Base-by-base conservation (phyloP, 1,284 basidiomycete genomes). In the Ganoderma boninense region DNA sequence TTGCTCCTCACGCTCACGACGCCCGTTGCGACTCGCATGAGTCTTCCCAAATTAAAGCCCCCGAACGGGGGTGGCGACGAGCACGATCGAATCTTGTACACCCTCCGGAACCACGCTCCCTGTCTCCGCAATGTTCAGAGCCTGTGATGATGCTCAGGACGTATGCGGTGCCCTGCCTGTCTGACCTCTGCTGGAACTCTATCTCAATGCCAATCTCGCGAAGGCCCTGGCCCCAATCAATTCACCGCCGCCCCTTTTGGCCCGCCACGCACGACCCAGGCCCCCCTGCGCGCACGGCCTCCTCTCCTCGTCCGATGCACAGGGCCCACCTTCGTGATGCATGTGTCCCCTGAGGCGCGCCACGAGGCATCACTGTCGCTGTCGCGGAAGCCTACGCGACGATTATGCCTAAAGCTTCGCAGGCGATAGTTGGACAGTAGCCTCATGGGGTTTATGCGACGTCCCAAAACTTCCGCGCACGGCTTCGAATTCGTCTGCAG, bases 121-220 rank as follows among this genome's bases (percentile, higher is more conserved):
- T 67, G 13, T 32, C 18, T 56, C 54, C 63, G 56, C 69, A 57
- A 56, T 40, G 40, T 61, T 59, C 44, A 7, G 44, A 11, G n/a
- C 23, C 54, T 64, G 59, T 49, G 23, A 66, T 54, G 67, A 66
- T 54, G 67, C 63, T 52, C 20, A 23, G 62, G 35, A 16, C 61
- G 1, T 49, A 32, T 18, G 65, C 66, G 63, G 64, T 68, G 66
- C 68, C 60, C 60, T 18, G 49, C 64, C 62, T 44, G 46, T 62
- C 66, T 29, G 23, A 65, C 67, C 59, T 62, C 59, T 71, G 61
- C 73, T 66, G 38, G 56, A 75, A 75, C 72, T 64, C 67, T 68
- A 75, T 75, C 74, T 72, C 56, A 56, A 66, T 69, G 72, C 63
- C 68, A 72, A 75, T 75, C 74, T 75, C 20, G 26, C 64, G 71